Evolutionary conservation across 139 green algal species (phyloP), one percentile per base, ranked within the genome.

Genomic region (Closterium sp.): DNA sequence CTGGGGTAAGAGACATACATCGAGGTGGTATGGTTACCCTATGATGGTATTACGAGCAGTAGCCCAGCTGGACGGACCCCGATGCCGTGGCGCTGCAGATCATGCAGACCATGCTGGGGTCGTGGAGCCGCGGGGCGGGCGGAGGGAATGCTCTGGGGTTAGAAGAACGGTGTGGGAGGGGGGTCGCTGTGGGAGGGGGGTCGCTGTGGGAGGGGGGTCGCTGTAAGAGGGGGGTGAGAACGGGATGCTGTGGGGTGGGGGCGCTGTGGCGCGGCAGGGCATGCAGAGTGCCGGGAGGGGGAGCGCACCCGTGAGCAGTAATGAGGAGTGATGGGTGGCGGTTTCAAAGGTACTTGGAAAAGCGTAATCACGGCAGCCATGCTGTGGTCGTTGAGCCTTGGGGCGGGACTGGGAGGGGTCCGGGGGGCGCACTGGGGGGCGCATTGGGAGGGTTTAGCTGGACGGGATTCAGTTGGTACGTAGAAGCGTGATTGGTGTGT

Each of bases 61-160:
- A 50, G 7, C 38, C 38, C 38, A 50, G 5, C 38, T 50, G 38
- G 38, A 50, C 38, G 4, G 38, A 99, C 95, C 96, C 97, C 28
- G 98, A 99, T 96, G 96, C 96, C 50, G 95, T 99, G n/a, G 95
- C 98, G 0, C 96, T 99, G 70, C 98, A 99, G 98, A 97, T 99
- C 89, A 98, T 99, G 96, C 98, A 99, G 96, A 96, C 94, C 27
- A 97, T 98, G 96, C 95, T 98, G 17, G 97, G 97, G 9, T 85
- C 89, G 22, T 96, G 94, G 94, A 95, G 95, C 91, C 93, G 88
- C 45, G 87, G 9, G 31, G 85, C 95, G 2, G 91, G 93, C 2
- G 94, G 29, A 17, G 88, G 93, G 73, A 95, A 30, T 13, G 5
- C 45, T 17, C 45, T 70, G 10, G 45, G 45, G 45, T 62, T 62